Base-by-base conservation (phyloP, 108 stramenopile species). In the Cyclotella baltica region DNA sequence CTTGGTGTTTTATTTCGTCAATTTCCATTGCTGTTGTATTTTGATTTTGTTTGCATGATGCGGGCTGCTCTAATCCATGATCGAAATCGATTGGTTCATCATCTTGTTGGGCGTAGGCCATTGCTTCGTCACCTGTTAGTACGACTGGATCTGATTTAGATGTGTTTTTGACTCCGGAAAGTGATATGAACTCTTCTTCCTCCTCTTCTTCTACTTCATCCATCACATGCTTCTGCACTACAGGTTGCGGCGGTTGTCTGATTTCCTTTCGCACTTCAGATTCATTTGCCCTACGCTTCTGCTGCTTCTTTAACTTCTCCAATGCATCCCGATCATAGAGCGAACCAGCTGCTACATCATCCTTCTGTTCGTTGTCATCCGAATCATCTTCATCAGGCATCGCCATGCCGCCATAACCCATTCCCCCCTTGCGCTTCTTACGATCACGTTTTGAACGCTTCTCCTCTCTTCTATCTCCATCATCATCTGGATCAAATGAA, bases 301-400 rank as follows among this genome's bases (percentile, higher is more conserved):
- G 91, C 79, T 88, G 85, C 52, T 77, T 58, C 51, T 80, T 85
- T 18, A 92, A 69, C 64, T 69, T 67, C 51, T 88, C 83, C 67
- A 92, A 66, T 18, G 87, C 89, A 10, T 82, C 88, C 67, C 56
- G 86, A 34, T 85, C 86, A 61, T 92, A 92, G 18, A n/a, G 36
- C 27, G 72, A 55, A 20, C 59, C 62, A 16, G 6, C 52, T 38
- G 72, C 25, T 50, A 27, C 56, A 34, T 72, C 29, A 9, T 59
- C 59, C 33, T 53, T 71, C 3, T 71, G 47, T 5, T 74, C 37
- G 50, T 33, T 50, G 29, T 52, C 13, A 31, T 51, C 63, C 1
- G 13, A 3, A 0, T 23, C 63, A 38, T 64, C 63, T 0, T 64
- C 63, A 29, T 64, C 63, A 33, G 1, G 22, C 22, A 43, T 1